A percentile compares a stretch with the other conserved stretches of the same genome.
These are phyloP conservation scores for Tylopilus orsonianus DNA, from an alignment of 1,284 basidiomycete species.

Conservation along the genomic window DNA sequence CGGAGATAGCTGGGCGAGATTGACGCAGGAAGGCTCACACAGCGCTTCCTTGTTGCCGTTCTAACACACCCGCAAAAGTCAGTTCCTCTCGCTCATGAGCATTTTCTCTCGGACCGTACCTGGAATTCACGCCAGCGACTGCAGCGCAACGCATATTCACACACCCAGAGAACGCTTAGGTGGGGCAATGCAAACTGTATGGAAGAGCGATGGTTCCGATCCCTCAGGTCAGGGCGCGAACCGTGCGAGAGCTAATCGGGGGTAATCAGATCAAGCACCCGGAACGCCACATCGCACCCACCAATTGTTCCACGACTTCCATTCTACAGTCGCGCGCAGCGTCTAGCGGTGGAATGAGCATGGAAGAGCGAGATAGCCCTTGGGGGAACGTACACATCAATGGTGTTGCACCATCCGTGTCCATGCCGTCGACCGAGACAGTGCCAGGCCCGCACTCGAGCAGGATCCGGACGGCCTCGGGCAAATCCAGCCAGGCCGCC, in stretches of 20 bases:
- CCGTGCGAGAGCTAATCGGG: conserved; percentile 55
- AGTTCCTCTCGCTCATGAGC: conserved; percentile 7
- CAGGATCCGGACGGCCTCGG: conserved; percentile 53
- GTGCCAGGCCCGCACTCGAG: conserved; percentile 58
- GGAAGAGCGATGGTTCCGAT: conserved; percentile 65
- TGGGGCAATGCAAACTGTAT: conserved; percentile 65
- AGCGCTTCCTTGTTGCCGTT: conserved; percentile 33
- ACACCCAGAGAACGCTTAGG: conserved; percentile 62
- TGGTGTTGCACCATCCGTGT: conserved; percentile 68
- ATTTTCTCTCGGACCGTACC: conserved; percentile 35
- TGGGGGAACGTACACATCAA: conserved; percentile 66
- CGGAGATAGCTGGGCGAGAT: conserved; percentile 29
- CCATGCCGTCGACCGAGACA: conserved; percentile 69
- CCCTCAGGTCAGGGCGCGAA: conserved; percentile 68
- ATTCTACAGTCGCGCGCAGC: conserved; percentile 68
- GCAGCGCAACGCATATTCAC: conserved; percentile 61
- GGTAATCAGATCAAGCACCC: conserved; percentile 8
- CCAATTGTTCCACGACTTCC: conserved; percentile 61
- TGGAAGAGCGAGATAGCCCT: conserved; percentile 3
- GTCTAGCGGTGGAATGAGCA: conserved; percentile 42
- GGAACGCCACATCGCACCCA: conserved; percentile 34
- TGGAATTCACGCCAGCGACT: conserved; percentile 56
- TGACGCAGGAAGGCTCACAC: conserved; percentile 27
- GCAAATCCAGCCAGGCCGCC: conserved; percentile 70
- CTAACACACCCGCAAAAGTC: conserved; percentile 18